These are phyloP conservation scores for Phytophthora vignae DNA, from an alignment of 352 stramenopile species.

Conservation along the genomic window DNA sequence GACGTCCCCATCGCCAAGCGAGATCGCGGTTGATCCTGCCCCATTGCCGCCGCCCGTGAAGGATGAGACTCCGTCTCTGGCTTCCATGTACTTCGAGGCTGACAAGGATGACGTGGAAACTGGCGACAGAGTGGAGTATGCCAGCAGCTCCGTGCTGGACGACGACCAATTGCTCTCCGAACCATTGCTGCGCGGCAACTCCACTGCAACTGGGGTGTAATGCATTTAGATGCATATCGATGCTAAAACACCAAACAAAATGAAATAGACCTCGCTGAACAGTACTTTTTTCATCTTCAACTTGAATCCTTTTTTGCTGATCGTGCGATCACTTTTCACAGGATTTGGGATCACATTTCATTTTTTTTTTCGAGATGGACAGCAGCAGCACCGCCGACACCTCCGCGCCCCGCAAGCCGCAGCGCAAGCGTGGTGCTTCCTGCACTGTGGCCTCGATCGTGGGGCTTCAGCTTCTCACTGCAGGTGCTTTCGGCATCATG, in stretches of 20 bases:
- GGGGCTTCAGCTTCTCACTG: conserved; percentile 55
- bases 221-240: not conserved
- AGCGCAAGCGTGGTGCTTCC: conserved; percentile 22
- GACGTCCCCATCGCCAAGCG: conserved; percentile 6
- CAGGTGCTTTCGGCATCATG: conserved; percentile 71
- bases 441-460: conserved; percentile 50
- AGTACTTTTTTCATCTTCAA: not conserved
- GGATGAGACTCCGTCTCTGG: conserved; percentile 40
- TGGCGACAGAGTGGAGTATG: conserved; percentile 21
- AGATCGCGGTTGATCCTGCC: conserved; percentile 20
- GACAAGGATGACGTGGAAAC: conserved; percentile 34
- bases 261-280: not conserved
- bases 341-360: not conserved
- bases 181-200: conserved; percentile 45
- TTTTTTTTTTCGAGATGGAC: conserved; percentile 21
- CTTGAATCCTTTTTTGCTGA: too few relatives aligned
- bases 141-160: conserved; percentile 26
- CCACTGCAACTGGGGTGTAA: conserved; percentile 21
- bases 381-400: not conserved
- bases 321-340: too few relatives aligned
- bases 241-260: not conserved
- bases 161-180: conserved; percentile 52
- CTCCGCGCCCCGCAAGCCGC: conserved; percentile 6
- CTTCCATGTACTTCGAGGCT: conserved; percentile 57
- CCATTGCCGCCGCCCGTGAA: conserved; percentile 49